Evolutionary conservation across 305 asterid genomes (phyloP), one percentile per base, ranked within the genome.

Genomic region (Fraxinus latifolia): DNA sequence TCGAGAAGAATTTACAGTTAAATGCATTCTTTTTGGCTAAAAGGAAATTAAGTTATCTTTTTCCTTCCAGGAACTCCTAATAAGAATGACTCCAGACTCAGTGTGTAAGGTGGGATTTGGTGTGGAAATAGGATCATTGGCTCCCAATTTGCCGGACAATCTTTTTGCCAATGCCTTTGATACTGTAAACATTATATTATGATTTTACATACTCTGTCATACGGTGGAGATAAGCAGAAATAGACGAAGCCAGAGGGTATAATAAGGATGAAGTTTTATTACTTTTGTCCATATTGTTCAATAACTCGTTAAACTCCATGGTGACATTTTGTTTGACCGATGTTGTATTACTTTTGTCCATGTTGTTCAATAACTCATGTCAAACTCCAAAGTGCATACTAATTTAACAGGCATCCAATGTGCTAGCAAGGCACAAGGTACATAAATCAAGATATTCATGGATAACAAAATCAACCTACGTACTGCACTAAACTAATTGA

Each of bases 41-140:
- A 34, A 34, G 39, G 39, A 6, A 34, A 34, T 34, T 34, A 34
- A 34, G 39, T 34, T 34, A 34, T 34, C 8, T 34, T 34, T 34
- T 34, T 34, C 39, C 39, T 34, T 34, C 3, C 89, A 94, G 98
- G 98, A 94, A 86, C 84, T 95, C 34, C 78, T 94, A 87, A 92
- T 95, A 98, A 89, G 99, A 87, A 93, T 95, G 99, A 95, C 98
- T 71, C 91, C 93, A 2, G 98, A 95, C 86, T 95, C 98, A 12
- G 94, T 93, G 81, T 95, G 99, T 72, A 92, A 95, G 80, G 99
- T 94, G 74, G 99, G 99, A 74, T 95, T 95, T 84, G 99, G 99
- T 4, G 98, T 93, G 34, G 98, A 92, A 70, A 93, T 94, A 60
- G 97, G 97, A 74, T 93, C 99, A 15, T 70, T 95, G 88, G 89